Conservation (phyloP, 768 basidiomycete genomes). For the Amanita thiersii region DNA sequence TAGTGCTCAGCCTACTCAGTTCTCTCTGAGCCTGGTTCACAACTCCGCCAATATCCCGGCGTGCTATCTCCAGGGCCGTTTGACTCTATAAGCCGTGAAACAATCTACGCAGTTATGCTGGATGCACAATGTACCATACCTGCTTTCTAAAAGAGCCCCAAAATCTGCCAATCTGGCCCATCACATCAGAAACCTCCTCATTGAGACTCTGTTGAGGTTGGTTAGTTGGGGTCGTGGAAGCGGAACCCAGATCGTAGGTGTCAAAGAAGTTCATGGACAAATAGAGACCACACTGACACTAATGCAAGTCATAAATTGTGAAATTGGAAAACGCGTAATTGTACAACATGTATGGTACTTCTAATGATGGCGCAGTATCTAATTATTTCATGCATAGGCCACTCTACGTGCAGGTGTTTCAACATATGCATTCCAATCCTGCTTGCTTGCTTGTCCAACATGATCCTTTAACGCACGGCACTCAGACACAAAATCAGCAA, state of each 20-base stretch:
- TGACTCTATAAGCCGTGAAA: conserved; percentile 46
- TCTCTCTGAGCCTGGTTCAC: conserved; percentile 79
- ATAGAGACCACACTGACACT: background rate
- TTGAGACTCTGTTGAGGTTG: conserved; percentile 54
- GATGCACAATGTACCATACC: conserved; percentile 33
- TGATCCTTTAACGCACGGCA: conserved; percentile 54
- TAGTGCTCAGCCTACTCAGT: conserved; percentile 47
- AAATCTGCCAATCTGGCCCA: conserved; percentile 78
- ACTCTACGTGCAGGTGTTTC: conserved; percentile 14
- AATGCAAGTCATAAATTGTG: too few relatives aligned
- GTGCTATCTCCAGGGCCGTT: conserved; percentile 55
- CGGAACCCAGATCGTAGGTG: conserved; percentile 49
- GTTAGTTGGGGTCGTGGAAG: conserved; percentile 36
- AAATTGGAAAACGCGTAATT: too few relatives aligned
- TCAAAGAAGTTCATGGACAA: conserved; percentile 67
- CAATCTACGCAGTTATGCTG: conserved; percentile 1
- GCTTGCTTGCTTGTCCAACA: conserved; percentile 13
- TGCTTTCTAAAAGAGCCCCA: conserved; percentile 93
- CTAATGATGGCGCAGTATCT: too few relatives aligned
- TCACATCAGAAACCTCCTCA: conserved; percentile 83
- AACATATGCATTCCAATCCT: conserved; percentile 11
- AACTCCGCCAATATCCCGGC: conserved; percentile 64
- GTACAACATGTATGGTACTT: too few relatives aligned
- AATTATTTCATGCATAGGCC: conserved; percentile 12
- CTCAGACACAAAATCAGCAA: conserved; percentile 54